These are phyloP conservation scores for Ensete glaucum DNA, from an alignment of 176 grass and related monocot genomes.

Conservation along the genomic window DNA sequence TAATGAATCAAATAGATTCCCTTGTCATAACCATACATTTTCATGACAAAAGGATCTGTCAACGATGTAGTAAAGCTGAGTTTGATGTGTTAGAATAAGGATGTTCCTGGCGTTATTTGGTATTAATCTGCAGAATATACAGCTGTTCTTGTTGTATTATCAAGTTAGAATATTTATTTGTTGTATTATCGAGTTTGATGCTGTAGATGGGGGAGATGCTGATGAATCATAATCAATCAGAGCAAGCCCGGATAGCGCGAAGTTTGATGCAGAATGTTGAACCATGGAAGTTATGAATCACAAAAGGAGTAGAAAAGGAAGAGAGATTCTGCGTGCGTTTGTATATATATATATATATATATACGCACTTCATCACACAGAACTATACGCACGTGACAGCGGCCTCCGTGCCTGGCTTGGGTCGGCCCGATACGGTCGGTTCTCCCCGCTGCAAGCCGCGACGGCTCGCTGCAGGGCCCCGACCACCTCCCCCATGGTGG, in stretches of 20 bases:
- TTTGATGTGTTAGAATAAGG: not conserved
- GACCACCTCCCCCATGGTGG: conserved; percentile 67
- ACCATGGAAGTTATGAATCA: too few species aligned
- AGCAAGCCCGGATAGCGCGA: too few species aligned
- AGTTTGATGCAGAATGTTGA: too few species aligned
- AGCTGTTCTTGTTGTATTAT: too few species aligned
- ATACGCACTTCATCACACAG: not conserved
- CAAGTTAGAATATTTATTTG: too few species aligned
- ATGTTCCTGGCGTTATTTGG: too few species aligned
- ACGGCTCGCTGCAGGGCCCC: conserved; percentile 65
- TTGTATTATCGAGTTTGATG: too few species aligned
- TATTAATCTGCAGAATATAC: too few species aligned
- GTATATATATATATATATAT: not conserved
- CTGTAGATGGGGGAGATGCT: too few species aligned
- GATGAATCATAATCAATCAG: too few species aligned
- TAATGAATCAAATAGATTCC: not conserved
- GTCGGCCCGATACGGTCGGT: not conserved
- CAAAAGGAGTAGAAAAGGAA: too few species aligned
- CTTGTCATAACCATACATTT: not conserved
- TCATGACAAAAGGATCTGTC: not conserved
- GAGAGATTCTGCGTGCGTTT: too few species aligned
- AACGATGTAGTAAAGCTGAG: not conserved
- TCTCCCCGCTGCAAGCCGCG: conserved; percentile 32
- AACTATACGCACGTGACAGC: not conserved
- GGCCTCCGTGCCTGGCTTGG: not conserved